These are phyloP conservation scores for Pseudohalonectria lignicola DNA, from an alignment of 2,329 filamentous ascomycete genomes.

Conservation along the genomic window DNA sequence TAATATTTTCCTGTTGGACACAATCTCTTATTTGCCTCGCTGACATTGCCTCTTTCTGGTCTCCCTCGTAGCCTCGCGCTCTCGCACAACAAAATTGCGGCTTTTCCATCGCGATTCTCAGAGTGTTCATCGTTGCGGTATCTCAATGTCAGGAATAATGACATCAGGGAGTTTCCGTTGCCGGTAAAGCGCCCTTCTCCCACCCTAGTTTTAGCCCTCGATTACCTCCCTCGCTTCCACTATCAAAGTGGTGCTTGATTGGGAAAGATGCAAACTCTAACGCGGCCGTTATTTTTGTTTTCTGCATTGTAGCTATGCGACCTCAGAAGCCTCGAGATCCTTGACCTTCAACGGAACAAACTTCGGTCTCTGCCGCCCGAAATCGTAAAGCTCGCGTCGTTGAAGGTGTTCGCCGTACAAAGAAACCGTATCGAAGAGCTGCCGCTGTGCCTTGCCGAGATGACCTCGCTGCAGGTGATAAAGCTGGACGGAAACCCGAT, in stretches of 20 bases:
- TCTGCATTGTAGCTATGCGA: constrained; percentile 59
- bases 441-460: constrained; percentile 75
- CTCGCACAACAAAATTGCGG: constrained; percentile 66
- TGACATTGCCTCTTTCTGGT: constrained; percentile 10
- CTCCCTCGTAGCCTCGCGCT: constrained; percentile 58
- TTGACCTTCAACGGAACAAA: constrained; percentile 85
- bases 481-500: constrained; percentile 87
- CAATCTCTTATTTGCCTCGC: constrained; percentile 3
- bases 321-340: constrained; percentile 77
- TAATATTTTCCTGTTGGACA: background rate
- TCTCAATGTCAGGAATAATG: constrained; percentile 69
- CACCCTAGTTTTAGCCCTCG: constrained; percentile 6
- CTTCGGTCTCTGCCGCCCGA: constrained; percentile 67
- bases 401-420: constrained; percentile 82
- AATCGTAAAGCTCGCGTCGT: constrained; percentile 67
- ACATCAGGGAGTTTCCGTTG: constrained; percentile 52
- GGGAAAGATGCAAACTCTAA: no score
- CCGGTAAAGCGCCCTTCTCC: no score
- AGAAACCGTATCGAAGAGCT: constrained; percentile 80
- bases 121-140: constrained; percentile 72
- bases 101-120: constrained; percentile 59
- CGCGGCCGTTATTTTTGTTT: constrained; percentile 3
- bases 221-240: no score
- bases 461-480: constrained; percentile 78
- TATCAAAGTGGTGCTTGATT: no score